These are phyloP conservation scores for Elaeagnus macrophylla DNA, from an alignment of 306 rosid species.

Conservation along the genomic window DNA sequence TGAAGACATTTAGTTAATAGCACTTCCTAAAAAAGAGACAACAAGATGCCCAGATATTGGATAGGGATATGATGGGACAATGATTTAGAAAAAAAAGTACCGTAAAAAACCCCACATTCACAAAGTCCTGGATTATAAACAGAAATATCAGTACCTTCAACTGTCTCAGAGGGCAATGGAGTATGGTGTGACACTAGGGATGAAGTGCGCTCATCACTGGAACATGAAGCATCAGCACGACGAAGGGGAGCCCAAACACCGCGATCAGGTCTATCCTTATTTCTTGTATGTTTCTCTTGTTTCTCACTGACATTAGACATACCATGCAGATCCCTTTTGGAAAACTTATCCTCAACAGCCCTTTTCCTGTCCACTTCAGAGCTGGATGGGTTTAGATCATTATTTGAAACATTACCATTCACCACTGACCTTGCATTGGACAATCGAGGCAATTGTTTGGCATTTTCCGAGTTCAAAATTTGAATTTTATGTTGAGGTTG, in stretches of 20 bases:
- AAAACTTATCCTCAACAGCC: constrained; percentile 43
- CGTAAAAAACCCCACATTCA: constrained; percentile 4
- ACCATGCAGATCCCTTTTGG: constrained; percentile 49
- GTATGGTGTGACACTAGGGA: constrained; percentile 36
- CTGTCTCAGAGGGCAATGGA: constrained; percentile 35
- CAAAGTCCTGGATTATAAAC: constrained; percentile 2
- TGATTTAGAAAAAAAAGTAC: constrained; percentile 1
- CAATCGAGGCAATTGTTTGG: constrained; percentile 46
- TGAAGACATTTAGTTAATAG: too few relatives aligned
- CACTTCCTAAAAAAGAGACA: too few relatives aligned
- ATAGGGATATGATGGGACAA: constrained; percentile 12
- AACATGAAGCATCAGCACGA: constrained; percentile 54
- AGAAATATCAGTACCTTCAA: constrained; percentile 48
- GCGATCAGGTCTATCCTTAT: constrained; percentile 96
- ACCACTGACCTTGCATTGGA: constrained; percentile 36
- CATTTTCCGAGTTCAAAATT: constrained; percentile 51
- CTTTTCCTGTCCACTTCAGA: constrained; percentile 56
- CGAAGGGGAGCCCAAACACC: constrained; percentile 97
- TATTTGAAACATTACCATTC: constrained; percentile 38
- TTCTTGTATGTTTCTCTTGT: constrained; percentile 74
- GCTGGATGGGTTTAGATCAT: constrained; percentile 37
- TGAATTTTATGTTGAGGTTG: constrained; percentile 58
- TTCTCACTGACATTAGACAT: constrained; percentile 42
- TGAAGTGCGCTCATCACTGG: constrained; percentile 39
- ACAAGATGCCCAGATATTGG: not conserved